Conservation (phyloP, 2,329 filamentous ascomycete genomes). For the Fusarium sp. region DNA sequence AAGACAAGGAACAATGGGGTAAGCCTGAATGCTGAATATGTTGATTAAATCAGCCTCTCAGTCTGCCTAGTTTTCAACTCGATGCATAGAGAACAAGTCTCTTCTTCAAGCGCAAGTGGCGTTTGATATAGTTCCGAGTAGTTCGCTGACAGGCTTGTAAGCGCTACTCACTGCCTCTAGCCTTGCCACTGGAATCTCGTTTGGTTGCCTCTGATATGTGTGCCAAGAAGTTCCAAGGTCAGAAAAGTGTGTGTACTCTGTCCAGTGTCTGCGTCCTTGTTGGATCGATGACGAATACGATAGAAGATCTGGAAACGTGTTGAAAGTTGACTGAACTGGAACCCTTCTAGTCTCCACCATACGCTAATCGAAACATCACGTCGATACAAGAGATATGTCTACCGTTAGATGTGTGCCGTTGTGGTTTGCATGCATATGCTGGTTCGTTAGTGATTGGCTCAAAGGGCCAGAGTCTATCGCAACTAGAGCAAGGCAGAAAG, state of each 20-base stretch:
- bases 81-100: background rate
- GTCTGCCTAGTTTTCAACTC: background rate
- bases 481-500: background rate
- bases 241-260: background rate
- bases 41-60: background rate
- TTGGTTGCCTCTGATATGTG: background rate
- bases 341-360: no score
- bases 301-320: background rate
- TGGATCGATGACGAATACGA: background rate
- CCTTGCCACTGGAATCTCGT: background rate
- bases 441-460: background rate
- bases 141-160: background rate
- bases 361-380: accelerated
- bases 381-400: background rate
- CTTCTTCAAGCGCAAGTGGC: background rate
- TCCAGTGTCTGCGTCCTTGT: background rate
- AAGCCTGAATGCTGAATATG: background rate
- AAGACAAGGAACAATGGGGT: background rate
- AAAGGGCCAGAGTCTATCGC: background rate
- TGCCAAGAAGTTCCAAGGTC: background rate
- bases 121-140: background rate
- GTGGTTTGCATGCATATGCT: background rate
- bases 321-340: background rate
- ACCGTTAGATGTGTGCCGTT: background rate
- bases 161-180: background rate